Evolutionary conservation across 352 stramenopile species (phyloP), one percentile per base, ranked within the genome.

Genomic region (Phytopythium kandeliae): DNA sequence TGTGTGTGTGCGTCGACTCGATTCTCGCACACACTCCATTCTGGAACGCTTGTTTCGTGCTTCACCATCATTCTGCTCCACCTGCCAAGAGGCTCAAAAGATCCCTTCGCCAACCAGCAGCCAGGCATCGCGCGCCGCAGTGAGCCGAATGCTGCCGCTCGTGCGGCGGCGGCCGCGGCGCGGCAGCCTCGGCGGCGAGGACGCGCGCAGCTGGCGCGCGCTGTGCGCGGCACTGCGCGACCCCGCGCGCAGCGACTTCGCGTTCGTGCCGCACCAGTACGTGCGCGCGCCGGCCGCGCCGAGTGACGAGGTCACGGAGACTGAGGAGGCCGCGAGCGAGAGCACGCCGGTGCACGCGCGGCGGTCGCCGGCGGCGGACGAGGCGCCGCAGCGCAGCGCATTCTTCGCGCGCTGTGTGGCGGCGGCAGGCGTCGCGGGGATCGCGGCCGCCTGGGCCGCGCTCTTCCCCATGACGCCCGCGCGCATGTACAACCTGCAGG

Each of bases 401-500:
- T 90, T 81, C 65, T 86, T 90, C 54, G 50, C 60, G 26, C 57
- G 84, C n/a, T 78, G 87, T 38, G 54, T 90, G 16, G 38, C 66
- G 0, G 71, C 78, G 15, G 63, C 86, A 43, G 68, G 71, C 10
- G 46, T 71, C 7, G 65, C 74, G 0, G 69, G 67, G 19, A 40
- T 86, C 15, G 72, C 68, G 19, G 70, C 55, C 54, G 63, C 63
- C 15, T 92, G 82, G 82, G 47, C 85, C 22, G 55, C 61, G 44
- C 65, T 89, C 36, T 92, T 90, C 65, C 82, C 82, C 34, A 71
- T 92, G 46, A 73, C 77, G 13, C 77, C 82, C 11, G 70, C 52
- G 26, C 61, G 79, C 9, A 70, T 92, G 11, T 92, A 92, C 66
- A 86, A 90, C 58, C 89, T 92, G 63, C 78, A 92, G 58, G 77